phyloP scores from a whole-genome alignment of 352 stramenopile species.

The Phytophthora nicotianae region DNA sequence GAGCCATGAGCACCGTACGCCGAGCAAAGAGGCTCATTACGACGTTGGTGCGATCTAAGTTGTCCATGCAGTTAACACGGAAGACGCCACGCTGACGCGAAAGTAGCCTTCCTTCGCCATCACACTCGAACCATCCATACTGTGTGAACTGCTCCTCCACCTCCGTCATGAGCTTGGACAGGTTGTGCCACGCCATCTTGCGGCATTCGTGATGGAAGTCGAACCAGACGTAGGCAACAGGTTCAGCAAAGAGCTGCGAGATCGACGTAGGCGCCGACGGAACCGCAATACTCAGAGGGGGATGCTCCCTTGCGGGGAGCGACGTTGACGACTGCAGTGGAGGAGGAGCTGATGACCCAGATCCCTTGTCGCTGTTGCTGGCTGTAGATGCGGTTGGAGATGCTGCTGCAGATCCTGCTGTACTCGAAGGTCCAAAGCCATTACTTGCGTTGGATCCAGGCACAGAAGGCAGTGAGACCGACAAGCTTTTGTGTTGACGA shows the following conservation, averaged over 20 bases:
- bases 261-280: constrained; percentile 52
- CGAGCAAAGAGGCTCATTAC: constrained; percentile 88
- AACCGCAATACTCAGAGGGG: constrained; percentile 30
- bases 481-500: constrained; percentile 42
- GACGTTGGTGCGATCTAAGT: constrained; percentile 93
- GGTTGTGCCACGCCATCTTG: constrained; percentile 92
- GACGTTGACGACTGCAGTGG: constrained; percentile 33
- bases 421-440: constrained; percentile 16
- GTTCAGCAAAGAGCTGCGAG: constrained; percentile 67
- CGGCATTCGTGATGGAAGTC: constrained; percentile 98
- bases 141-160: constrained; percentile 86
- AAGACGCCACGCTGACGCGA: constrained; percentile 91
- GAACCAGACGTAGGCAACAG: constrained; percentile 92
- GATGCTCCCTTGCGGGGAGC: constrained; percentile 21
- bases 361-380: constrained; percentile 35
- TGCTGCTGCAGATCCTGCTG: constrained; percentile 26
- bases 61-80: constrained; percentile 99
- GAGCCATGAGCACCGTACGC: constrained; percentile 74
- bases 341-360: constrained; percentile 11
- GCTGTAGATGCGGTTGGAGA: constrained; percentile 38
- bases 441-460: constrained; percentile 27
- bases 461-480: constrained; percentile 20
- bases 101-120: constrained; percentile 50
- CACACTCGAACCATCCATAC: constrained; percentile 59
- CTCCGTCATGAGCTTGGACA: constrained; percentile 89